Evolutionary conservation across 495 filamentous ascomycete species (phyloP).

Genomic region (Aspergillus olivimuriae): DNA sequence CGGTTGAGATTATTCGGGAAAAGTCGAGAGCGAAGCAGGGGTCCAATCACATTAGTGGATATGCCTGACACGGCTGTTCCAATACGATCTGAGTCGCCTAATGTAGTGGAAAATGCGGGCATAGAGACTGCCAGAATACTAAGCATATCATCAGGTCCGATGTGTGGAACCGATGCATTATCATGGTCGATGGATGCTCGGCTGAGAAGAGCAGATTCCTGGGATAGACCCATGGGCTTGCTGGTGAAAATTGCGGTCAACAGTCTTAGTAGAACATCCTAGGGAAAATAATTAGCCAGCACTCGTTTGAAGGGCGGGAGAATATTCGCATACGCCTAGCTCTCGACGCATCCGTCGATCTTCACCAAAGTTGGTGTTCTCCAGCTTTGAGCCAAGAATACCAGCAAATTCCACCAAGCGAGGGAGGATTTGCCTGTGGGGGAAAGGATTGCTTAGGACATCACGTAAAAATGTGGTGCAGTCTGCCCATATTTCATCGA

Average conservation of each 20-base stretch:
- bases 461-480: conserved; percentile 88
- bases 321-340: conserved; percentile 60
- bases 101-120: conserved; percentile 75
- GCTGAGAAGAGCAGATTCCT: conserved; percentile 34
- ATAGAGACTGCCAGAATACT: conserved; percentile 72
- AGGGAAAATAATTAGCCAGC: conserved; percentile 20
- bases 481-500: conserved; percentile 97
- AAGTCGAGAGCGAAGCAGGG: conserved; percentile 73
- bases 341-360: conserved; percentile 91
- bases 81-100: conserved; percentile 81
- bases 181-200: conserved; percentile 42
- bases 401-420: conserved; percentile 82
- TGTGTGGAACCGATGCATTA: conserved; percentile 29
- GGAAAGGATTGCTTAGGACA: conserved; percentile 88
- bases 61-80: conserved; percentile 69
- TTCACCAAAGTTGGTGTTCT: conserved; percentile 97
- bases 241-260: conserved; percentile 89
- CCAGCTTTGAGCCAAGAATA: conserved; percentile 85
- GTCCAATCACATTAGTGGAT: conserved; percentile 74
- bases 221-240: conserved; percentile 58
- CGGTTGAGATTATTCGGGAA: conserved; percentile 83
- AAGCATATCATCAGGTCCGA: conserved; percentile 67
- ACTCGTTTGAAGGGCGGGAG: not conserved
- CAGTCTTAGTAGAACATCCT: conserved; percentile 86
- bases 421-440: conserved; percentile 85